These are phyloP conservation scores for Candida insectorum DNA, from an alignment of 805 yeast genomes.

Conservation along the genomic window DNA sequence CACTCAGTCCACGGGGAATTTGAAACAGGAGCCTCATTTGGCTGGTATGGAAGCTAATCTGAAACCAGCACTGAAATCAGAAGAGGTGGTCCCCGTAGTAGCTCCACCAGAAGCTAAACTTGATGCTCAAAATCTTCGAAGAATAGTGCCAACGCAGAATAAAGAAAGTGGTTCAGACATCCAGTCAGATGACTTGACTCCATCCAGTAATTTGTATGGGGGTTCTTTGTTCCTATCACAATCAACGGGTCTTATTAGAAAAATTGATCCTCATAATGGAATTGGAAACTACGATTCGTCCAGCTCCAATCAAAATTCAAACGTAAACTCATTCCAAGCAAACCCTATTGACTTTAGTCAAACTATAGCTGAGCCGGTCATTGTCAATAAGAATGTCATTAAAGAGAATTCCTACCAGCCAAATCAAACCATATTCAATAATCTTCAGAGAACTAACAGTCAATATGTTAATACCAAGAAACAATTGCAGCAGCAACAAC, in stretches of 20 bases:
- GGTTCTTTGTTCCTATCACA: conserved; percentile 42
- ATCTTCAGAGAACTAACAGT: conserved; percentile 37
- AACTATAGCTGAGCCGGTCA: conserved; percentile 27
- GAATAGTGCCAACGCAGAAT: too few relatives aligned
- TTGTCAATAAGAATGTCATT: conserved; percentile 26
- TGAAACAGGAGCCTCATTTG: too few relatives aligned
- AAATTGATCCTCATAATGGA: conserved; percentile 20
- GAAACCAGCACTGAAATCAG: too few relatives aligned
- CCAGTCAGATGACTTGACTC: too few relatives aligned
- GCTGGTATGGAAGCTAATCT: too few relatives aligned
- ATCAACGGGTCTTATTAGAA: conserved; percentile 39
- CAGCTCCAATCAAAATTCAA: conserved; percentile 3
- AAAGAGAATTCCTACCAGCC: conserved; percentile 41
- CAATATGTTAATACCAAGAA: conserved; percentile 28
- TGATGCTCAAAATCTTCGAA: too few relatives aligned
- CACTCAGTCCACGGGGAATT: too few relatives aligned
- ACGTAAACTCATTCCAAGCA: conserved; percentile 25
- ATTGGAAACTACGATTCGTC: conserved; percentile 2
- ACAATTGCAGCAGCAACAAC: conserved; percentile 15
- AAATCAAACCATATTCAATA: conserved; percentile 38
- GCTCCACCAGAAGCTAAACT: too few relatives aligned
- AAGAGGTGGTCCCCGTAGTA: too few relatives aligned
- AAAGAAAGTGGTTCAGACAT: too few relatives aligned
- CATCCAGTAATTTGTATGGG: conserved; percentile 33
- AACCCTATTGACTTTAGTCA: conserved; percentile 21